Evolutionary conservation across 2,329 filamentous ascomycete species (phyloP), one percentile per base, ranked within the genome.

Genomic region (Rasamsonia emersonii): DNA sequence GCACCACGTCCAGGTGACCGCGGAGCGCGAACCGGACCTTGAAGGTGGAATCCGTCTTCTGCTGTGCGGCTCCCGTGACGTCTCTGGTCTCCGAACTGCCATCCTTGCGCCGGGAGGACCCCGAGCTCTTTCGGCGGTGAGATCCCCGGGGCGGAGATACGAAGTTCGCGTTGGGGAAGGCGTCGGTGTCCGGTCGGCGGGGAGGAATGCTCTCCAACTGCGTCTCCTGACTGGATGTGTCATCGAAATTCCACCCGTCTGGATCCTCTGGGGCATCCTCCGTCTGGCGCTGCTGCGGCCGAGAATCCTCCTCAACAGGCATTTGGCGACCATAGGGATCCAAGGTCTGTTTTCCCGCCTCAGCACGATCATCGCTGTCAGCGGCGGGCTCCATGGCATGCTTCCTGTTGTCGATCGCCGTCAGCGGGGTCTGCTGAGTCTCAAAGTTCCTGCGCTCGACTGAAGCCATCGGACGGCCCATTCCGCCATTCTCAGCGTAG

Each of bases 211-310:
- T 49, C 32, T 61, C 61, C 43, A 50, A 16, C 53, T 58, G 40
- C 2, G 50, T 42, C 29, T 57, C 57, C 27, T 72, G 61, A 24
- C 83, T 80, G 0, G 73, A 62, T 32, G 64, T 48, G n/a, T 95
- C 86, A 33, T 89, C 85, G 45, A 98, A 98, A 50, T 93, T 88
- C 91, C 91, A 98, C 6, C 75, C 84, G 49, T 94, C 88, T 1
- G 71, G 53, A 37, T 82, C 77, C 3, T 68, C 62, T 20, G 49
- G 46, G 30, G 9, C 62, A 39, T 50, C 78, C 72, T 56, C 49
- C 18, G 52, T 32, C 11, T 48, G 4, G 28, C 30, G 10, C 32
- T 75, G 67, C 14, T 15, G 61, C 49, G 10, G 61, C 45, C 21
- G 42, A 24, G 52, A 44, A n/a, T 67, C 62, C 29, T 70, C 67